Percentiles rank a stretch among this genome's conserved stretches.
phyloP scores from a whole-genome alignment of 1,139 yeast species.

The Kazachstania sp. region DNA sequence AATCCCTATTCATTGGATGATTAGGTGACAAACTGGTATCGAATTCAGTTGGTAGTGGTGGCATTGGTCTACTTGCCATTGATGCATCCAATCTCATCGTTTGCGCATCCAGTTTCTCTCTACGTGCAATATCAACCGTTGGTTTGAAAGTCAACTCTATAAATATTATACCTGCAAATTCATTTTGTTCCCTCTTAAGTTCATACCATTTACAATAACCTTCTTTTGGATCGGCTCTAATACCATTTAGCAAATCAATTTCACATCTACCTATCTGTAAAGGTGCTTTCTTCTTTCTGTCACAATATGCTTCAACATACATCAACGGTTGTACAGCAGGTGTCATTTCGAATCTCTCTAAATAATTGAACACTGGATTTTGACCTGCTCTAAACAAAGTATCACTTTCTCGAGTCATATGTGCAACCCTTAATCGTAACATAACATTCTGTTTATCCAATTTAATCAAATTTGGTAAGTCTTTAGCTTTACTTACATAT shows the following conservation, averaged over 20 bases:
- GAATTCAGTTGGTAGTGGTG: slow-evolving; percentile 32
- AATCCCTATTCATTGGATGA: not conserved
- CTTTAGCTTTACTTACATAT: slow-evolving; percentile 47
- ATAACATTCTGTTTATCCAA: slow-evolving; percentile 88
- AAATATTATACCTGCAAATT: slow-evolving; percentile 81
- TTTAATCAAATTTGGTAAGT: slow-evolving; percentile 72
- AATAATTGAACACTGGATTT: slow-evolving; percentile 80
- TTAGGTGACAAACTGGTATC: not conserved
- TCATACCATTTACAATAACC: slow-evolving; percentile 88
- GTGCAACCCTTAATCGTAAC: slow-evolving; percentile 69
- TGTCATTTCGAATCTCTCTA: slow-evolving; percentile 56
- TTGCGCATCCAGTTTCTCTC: slow-evolving; percentile 10
- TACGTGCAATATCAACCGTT: slow-evolving; percentile 34
- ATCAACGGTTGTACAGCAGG: slow-evolving; percentile 56
- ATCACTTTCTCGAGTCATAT: slow-evolving; percentile 66
- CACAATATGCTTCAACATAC: slow-evolving; percentile 62
- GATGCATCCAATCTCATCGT: slow-evolving; percentile 22
- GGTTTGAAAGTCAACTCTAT: slow-evolving; percentile 92
- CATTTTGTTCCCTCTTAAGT: slow-evolving; percentile 49
- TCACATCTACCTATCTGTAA: slow-evolving; percentile 78
- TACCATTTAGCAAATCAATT: slow-evolving; percentile 67
- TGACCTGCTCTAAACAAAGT: slow-evolving; percentile 81
- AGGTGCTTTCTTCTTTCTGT: slow-evolving; percentile 80
- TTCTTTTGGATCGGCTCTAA: slow-evolving; percentile 53
- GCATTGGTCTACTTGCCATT: slow-evolving; percentile 32